A percentile compares a stretch with the other conserved stretches of the same genome.
Evolutionary conservation across 2,329 filamentous ascomycete genomes (phyloP).

Genomic region (Aspergillus aculeatus): DNA sequence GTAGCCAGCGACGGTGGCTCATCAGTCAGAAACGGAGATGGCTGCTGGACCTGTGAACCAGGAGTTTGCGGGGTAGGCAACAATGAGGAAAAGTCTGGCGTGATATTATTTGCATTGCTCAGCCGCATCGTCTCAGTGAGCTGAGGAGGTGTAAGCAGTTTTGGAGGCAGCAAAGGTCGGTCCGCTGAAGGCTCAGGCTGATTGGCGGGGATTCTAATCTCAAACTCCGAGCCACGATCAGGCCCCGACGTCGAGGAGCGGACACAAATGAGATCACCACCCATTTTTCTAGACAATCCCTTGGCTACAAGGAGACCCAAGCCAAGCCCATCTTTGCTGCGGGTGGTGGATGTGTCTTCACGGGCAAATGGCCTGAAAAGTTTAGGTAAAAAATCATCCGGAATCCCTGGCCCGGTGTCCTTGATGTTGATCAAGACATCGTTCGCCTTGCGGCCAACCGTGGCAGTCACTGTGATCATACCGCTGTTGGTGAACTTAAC

Average conservation of each 20-base stretch:
- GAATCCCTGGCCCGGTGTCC: constrained; percentile 69
- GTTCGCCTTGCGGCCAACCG: constrained; percentile 51
- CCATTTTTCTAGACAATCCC: constrained; percentile 66
- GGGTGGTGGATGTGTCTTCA: constrained; percentile 66
- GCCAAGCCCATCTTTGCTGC: constrained; percentile 66
- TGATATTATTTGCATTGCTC: constrained; percentile 24
- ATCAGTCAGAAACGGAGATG: constrained; percentile 30
- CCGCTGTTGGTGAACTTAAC: constrained; percentile 70
- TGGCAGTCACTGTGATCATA: constrained; percentile 56
- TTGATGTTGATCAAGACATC: constrained; percentile 62
- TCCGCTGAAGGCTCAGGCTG: constrained; percentile 43
- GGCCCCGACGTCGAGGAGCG: constrained; percentile 62
- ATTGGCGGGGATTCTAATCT: constrained; percentile 63
- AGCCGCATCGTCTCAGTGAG: constrained; percentile 21
- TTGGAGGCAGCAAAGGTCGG: constrained; percentile 50
- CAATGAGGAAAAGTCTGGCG: constrained; percentile 19
- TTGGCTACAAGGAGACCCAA: constrained; percentile 71
- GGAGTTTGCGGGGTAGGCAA: constrained; percentile 26
- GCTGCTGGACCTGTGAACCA: constrained; percentile 30
- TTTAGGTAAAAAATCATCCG: constrained; percentile 62
- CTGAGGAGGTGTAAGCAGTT: constrained; percentile 36
- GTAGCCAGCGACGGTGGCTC: constrained; percentile 26
- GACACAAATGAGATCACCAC: constrained; percentile 65
- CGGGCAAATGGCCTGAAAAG: constrained; percentile 70
- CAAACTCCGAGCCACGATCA: constrained; percentile 64